phyloP scores from a whole-genome alignment of 192 early-diverging fungal genomes.

The Backusella tarrabulga region DNA sequence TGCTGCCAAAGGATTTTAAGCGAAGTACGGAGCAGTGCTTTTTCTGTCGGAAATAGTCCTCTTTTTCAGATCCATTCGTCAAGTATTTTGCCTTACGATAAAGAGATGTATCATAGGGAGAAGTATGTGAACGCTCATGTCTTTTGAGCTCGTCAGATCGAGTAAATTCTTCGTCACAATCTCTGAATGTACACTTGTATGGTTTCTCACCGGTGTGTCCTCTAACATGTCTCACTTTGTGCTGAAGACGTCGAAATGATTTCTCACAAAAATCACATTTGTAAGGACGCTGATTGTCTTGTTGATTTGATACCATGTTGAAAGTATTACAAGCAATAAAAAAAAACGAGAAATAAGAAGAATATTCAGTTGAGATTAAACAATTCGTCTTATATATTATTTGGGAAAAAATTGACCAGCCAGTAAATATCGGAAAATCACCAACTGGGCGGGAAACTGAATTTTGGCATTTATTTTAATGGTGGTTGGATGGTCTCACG shows the following conservation, averaged over 20 bases:
- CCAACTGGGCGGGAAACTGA: not conserved
- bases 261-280: conserved; percentile 13
- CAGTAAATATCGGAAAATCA: not conserved
- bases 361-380: conserved; percentile 2
- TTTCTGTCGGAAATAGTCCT: conserved; percentile 7
- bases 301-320: not conserved
- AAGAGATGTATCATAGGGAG: not conserved
- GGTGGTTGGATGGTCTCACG: not conserved
- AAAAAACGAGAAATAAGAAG: not conserved
- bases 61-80: not conserved
- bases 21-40: not conserved
- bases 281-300: not conserved
- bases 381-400: not conserved
- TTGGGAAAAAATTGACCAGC: not conserved
- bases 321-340: not conserved
- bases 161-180: not conserved
- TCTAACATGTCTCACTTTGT: conserved; percentile 6
- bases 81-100: not conserved
- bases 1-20: not conserved
- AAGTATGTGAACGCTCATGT: not conserved
- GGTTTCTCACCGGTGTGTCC: conserved; percentile 7
- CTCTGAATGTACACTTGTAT: not conserved
- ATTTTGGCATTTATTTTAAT: conserved; percentile 6
- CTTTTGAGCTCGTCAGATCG: conserved; percentile 12
- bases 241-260: conserved; percentile 1